These are phyloP conservation scores for Aspergillus hancockii DNA, from an alignment of 495 filamentous ascomycete genomes.

Conservation along the genomic window DNA sequence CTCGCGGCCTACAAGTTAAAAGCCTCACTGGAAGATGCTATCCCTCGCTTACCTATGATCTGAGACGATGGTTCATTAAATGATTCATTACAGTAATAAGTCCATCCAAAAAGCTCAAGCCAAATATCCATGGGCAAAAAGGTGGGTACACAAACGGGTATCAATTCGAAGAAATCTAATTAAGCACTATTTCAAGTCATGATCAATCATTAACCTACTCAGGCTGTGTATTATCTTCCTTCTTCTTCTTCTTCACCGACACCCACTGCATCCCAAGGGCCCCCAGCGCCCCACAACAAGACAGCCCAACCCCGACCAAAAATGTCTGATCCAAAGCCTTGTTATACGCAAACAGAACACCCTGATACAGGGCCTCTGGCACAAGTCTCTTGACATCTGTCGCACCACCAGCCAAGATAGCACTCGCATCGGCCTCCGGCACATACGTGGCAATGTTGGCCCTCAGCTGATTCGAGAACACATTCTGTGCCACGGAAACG, in stretches of 20 bases:
- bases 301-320: slow-evolving; percentile 62
- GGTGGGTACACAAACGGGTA: not conserved
- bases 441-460: slow-evolving; percentile 48
- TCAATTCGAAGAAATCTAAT: not conserved
- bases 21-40: too few relatives aligned
- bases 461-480: slow-evolving; percentile 68
- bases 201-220: not conserved
- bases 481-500: slow-evolving; percentile 67
- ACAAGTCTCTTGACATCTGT: slow-evolving; percentile 55
- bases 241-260: slow-evolving; percentile 45
- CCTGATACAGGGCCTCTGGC: slow-evolving; percentile 39
- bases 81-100: too few relatives aligned
- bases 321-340: slow-evolving; percentile 61
- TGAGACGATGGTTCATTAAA: too few relatives aligned
- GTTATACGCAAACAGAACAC: slow-evolving; percentile 68
- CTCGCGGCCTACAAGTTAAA: too few relatives aligned
- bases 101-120: too few relatives aligned
- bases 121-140: too few relatives aligned
- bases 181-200: not conserved
- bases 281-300: slow-evolving; percentile 55
- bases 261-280: slow-evolving; percentile 64
- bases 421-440: slow-evolving; percentile 45
- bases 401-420: slow-evolving; percentile 60
- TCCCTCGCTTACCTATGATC: too few relatives aligned
- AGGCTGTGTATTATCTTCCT: not conserved